phyloP scores from a whole-genome alignment of 345 rosid genomes.

The Eutrema yunnanense region DNA sequence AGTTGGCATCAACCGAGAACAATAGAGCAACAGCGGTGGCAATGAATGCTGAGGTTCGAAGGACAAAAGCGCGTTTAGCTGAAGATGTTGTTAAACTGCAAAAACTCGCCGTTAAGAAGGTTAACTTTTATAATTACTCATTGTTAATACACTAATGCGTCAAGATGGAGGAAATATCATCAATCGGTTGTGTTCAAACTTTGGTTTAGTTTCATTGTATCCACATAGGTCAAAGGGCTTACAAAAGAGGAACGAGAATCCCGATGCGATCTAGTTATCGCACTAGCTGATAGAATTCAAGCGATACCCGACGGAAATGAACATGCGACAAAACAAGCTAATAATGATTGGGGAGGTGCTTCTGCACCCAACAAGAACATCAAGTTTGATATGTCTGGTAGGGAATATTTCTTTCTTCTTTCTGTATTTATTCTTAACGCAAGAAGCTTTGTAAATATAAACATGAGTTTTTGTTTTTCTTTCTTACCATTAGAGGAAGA shows the following conservation, averaged over 20 bases:
- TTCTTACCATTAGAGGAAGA: slow-evolving; percentile 41
- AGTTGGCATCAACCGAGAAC: slow-evolving; percentile 46
- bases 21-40: slow-evolving; percentile 68
- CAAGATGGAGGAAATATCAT: background rate
- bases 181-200: background rate
- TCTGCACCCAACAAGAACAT: slow-evolving; percentile 55
- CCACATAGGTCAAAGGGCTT: slow-evolving; percentile 61
- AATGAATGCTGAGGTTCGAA: slow-evolving; percentile 73
- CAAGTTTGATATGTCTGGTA: slow-evolving; percentile 66
- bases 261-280: slow-evolving; percentile 56
- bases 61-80: slow-evolving; percentile 57
- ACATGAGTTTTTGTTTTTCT: background rate
- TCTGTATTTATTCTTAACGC: background rate
- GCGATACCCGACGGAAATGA: slow-evolving; percentile 58
- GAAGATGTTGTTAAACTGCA: slow-evolving; percentile 65
- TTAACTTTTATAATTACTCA: background rate
- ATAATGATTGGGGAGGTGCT: slow-evolving; percentile 50
- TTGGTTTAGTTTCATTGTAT: background rate
- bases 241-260: slow-evolving; percentile 54
- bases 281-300: slow-evolving; percentile 57
- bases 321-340: slow-evolving; percentile 32
- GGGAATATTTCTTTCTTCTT: background rate
- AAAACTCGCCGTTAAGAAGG: slow-evolving; percentile 66
- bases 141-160: background rate
- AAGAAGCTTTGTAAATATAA: background rate